These are phyloP conservation scores for Phytomonas francai DNA, from an alignment of 208 protist species.

Conservation along the genomic window DNA sequence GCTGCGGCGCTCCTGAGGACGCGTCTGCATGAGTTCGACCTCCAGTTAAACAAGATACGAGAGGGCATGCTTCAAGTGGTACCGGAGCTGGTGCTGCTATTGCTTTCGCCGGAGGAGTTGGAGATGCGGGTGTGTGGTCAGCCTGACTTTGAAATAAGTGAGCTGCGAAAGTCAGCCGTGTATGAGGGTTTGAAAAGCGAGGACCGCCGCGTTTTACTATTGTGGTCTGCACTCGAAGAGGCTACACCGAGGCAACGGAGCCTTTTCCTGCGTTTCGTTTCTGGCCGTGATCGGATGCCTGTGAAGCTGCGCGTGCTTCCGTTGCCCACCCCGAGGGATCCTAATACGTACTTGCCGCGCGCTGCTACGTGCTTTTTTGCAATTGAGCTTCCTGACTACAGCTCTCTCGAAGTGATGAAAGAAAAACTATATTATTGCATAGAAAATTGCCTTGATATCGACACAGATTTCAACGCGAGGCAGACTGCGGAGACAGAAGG, in stretches of 20 bases:
- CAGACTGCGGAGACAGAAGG: constrained; percentile 71
- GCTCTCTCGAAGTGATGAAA: constrained; percentile 88
- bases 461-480: constrained; percentile 88
- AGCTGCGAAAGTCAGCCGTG: constrained; percentile 67
- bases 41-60: constrained; percentile 67
- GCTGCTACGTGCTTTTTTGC: constrained; percentile 96
- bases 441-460: constrained; percentile 92
- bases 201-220: constrained; percentile 77
- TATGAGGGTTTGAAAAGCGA: constrained; percentile 81
- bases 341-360: constrained; percentile 83
- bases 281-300: constrained; percentile 82
- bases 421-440: constrained; percentile 94
- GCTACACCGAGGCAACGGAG: constrained; percentile 76
- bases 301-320: constrained; percentile 79
- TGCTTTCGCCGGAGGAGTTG: constrained; percentile 84
- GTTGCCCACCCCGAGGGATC: constrained; percentile 57
- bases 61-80: constrained; percentile 84
- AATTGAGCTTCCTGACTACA: constrained; percentile 93
- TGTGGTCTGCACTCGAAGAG: constrained; percentile 87
- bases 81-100: constrained; percentile 67
- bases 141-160: constrained; percentile 81
- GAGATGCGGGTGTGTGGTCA: constrained; percentile 87
- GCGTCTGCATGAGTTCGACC: constrained; percentile 77
- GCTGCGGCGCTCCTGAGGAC: constrained; percentile 52
- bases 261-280: constrained; percentile 89